Conservation (phyloP, 257 asterid species). For the Ballota nigra region DNA sequence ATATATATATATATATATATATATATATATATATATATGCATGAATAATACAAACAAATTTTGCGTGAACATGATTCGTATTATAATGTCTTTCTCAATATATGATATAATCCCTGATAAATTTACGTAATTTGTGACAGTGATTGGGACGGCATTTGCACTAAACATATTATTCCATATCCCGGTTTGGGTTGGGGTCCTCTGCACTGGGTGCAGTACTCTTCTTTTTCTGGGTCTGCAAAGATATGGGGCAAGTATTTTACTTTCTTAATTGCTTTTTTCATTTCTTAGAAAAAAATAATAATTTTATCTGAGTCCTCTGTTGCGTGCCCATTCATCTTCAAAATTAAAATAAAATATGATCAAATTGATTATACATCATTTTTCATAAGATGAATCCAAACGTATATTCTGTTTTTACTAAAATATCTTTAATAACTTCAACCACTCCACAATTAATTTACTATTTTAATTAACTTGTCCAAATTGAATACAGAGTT, state of each 20-base stretch:
- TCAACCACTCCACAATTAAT: constrained; percentile 19
- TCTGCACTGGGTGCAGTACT: constrained; percentile 81
- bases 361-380: too few species aligned
- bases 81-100: too few species aligned
- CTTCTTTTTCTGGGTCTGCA: constrained; percentile 73
- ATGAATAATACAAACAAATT: too few species aligned
- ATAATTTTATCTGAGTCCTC: neutral
- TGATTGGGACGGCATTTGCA: constrained; percentile 95
- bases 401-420: neutral
- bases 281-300: too few species aligned
- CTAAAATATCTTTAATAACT: neutral
- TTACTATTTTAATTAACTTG: too few species aligned
- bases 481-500: neutral
- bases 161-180: constrained; percentile 70
- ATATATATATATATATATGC: too few species aligned
- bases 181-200: constrained; percentile 91
- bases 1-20: too few species aligned
- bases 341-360: too few species aligned
- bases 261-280: neutral
- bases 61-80: too few species aligned
- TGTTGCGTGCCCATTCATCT: neutral
- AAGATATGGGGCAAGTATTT: constrained; percentile 65
- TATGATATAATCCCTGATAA: neutral
- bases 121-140: constrained; percentile 30
- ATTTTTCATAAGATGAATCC: too few species aligned